These are phyloP conservation scores for Lasiosphaeria miniovina DNA, from an alignment of 495 filamentous ascomycete species.

Conservation along the genomic window DNA sequence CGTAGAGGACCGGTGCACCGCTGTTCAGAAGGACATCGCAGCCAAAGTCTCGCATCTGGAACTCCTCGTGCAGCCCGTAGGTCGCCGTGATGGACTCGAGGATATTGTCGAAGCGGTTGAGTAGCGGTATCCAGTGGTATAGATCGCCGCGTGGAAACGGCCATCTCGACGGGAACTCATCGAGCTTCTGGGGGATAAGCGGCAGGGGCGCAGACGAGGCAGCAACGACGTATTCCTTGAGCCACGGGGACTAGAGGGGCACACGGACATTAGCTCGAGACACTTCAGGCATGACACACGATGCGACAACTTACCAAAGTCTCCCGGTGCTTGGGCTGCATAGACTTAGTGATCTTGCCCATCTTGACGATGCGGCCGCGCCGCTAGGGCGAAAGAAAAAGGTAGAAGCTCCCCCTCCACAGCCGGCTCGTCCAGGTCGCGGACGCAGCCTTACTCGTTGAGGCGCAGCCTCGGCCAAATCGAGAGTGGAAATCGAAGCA, in stretches of 20 bases:
- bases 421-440: constrained; percentile 32
- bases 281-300: background rate
- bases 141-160: constrained; percentile 95
- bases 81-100: constrained; percentile 75
- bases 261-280: background rate
- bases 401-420: constrained; percentile 47
- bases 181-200: constrained; percentile 72
- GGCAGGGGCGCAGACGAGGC: constrained; percentile 67
- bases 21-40: constrained; percentile 58
- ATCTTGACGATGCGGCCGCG: constrained; percentile 61
- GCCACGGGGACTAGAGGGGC: constrained; percentile 69
- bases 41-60: constrained; percentile 72
- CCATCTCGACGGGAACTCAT: constrained; percentile 82
- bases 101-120: constrained; percentile 91
- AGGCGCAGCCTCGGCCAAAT: constrained; percentile 26
- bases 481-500: constrained; percentile 6
- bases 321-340: constrained; percentile 87
- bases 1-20: constrained; percentile 38
- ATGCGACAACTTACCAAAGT: constrained; percentile 68
- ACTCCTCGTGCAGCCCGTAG: constrained; percentile 77
- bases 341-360: constrained; percentile 97
- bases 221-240: constrained; percentile 70
- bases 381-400: constrained; percentile 43
- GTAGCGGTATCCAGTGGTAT: constrained; percentile 94
- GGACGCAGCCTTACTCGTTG: constrained; percentile 4